Evolutionary conservation across 169 alveolate genomes (phyloP).

Genomic region (Plasmodium blacklocki): DNA sequence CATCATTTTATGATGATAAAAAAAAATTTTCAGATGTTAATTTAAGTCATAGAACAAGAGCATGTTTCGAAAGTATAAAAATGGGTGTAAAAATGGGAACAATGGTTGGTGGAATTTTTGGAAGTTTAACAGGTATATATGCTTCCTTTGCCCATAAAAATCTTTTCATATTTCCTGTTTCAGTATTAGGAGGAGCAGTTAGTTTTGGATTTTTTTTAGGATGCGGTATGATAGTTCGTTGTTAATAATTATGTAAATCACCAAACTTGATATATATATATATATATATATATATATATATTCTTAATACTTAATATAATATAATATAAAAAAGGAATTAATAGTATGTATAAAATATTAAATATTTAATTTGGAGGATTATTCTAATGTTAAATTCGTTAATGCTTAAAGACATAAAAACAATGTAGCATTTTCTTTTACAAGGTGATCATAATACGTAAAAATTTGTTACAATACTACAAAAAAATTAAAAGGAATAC

Average conservation of each 20-base stretch:
- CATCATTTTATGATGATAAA: slow-evolving; percentile 64
- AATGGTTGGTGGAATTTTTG: slow-evolving; percentile 93
- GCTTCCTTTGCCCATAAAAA: slow-evolving; percentile 88
- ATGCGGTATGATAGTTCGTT: slow-evolving; percentile 91
- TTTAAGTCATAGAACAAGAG: slow-evolving; percentile 86
- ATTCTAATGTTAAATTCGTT: too few relatives aligned
- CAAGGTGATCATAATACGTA: too few relatives aligned
- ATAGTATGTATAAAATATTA: too few relatives aligned
- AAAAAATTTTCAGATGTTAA: slow-evolving; percentile 72
- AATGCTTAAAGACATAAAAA: too few relatives aligned
- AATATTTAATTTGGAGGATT: too few relatives aligned
- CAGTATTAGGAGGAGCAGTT: slow-evolving; percentile 90
- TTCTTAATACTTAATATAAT: too few relatives aligned
- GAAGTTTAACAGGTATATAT: slow-evolving; percentile 90
- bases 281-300: too few relatives aligned
- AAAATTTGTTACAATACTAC: too few relatives aligned
- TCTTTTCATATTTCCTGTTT: slow-evolving; percentile 88
- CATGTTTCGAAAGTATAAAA: slow-evolving; percentile 90
- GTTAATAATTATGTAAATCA: slow-evolving; percentile 65
- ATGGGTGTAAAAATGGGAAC: slow-evolving; percentile 94
- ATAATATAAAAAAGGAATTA: too few relatives aligned
- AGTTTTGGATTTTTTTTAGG: slow-evolving; percentile 91
- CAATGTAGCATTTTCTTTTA: too few relatives aligned
- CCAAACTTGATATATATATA: too few relatives aligned
- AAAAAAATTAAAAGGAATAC: too few relatives aligned